phyloP scores from a whole-genome alignment of 768 basidiomycete species.

The Coprinellus aureogranulatus region DNA sequence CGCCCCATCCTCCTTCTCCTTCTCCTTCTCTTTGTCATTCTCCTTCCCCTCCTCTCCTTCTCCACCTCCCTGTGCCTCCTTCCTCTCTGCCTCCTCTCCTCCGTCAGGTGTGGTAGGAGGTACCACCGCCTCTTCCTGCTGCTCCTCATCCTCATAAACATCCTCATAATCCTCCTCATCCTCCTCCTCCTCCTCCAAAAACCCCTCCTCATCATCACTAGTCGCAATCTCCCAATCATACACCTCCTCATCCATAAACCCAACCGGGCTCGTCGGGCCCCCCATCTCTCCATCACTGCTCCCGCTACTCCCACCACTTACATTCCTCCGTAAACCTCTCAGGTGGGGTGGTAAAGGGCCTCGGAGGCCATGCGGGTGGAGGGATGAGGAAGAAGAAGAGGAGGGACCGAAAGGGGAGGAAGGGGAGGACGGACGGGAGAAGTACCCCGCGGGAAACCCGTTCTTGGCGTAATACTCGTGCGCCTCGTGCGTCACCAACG shows the following conservation, averaged over 20 bases:
- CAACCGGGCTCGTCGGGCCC: constrained; percentile 6
- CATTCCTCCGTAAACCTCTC: not conserved
- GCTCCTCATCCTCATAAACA: constrained; percentile 17
- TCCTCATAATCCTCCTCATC: constrained; percentile 17
- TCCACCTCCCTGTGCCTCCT: too few species aligned
- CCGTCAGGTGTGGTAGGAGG: not conserved
- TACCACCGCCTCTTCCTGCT: constrained; percentile 14
- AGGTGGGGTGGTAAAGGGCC: too few species aligned
- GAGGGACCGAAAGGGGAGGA: not conserved
- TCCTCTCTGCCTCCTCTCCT: not conserved
- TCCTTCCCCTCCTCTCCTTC: not conserved
- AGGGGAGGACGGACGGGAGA: not conserved
- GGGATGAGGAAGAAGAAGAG: too few species aligned
- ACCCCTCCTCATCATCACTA: constrained; percentile 5
- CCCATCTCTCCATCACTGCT: not conserved
- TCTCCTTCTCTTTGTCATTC: not conserved
- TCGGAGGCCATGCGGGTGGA: too few species aligned
- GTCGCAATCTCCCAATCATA: constrained; percentile 14
- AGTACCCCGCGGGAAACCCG: constrained; percentile 9
- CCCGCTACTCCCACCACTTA: constrained; percentile 1
- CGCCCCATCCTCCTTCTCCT: not conserved
- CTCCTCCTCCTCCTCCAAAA: constrained; percentile 12
- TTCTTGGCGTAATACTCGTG: constrained; percentile 13
- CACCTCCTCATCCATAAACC: constrained; percentile 13
- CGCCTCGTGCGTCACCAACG: constrained; percentile 9